Evolutionary conservation across 805 yeast genomes (phyloP).

Genomic region (Naumovozyma castellii): DNA sequence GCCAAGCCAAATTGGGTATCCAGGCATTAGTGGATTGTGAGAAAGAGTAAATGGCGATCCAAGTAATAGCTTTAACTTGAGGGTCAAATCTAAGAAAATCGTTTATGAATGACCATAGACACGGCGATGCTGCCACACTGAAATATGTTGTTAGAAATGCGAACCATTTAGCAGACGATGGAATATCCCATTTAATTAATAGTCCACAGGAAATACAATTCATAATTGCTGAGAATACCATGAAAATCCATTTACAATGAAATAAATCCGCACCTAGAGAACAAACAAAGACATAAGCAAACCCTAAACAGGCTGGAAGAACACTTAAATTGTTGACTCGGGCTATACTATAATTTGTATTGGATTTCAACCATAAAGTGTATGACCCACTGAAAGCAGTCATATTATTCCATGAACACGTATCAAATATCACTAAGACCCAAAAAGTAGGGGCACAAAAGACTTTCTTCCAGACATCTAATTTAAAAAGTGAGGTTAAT

Average conservation of each 20-base stretch:
- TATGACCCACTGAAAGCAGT: conserved; percentile 49
- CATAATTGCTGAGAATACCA: conserved; percentile 43
- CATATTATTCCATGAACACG: conserved; percentile 55
- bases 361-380: conserved; percentile 51
- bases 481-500: conserved; percentile 29
- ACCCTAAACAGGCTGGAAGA: conserved; percentile 51
- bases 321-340: conserved; percentile 43
- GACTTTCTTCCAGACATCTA: conserved; percentile 42
- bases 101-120: conserved; percentile 47
- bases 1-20: conserved; percentile 45
- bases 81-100: conserved; percentile 51
- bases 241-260: conserved; percentile 44
- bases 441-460: conserved; percentile 48
- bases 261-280: conserved; percentile 43
- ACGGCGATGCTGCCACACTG: conserved; percentile 57
- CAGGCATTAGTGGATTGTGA: conserved; percentile 56
- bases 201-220: conserved; percentile 46
- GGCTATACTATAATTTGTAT: conserved; percentile 35
- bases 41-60: conserved; percentile 46
- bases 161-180: conserved; percentile 53
- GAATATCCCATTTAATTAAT: conserved; percentile 51
- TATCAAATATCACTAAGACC: conserved; percentile 43
- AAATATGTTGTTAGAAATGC: conserved; percentile 52
- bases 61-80: conserved; percentile 44
- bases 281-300: conserved; percentile 38